phyloP scores from a whole-genome alignment of 148 eudicot species.

The Nepenthes gracilis region DNA sequence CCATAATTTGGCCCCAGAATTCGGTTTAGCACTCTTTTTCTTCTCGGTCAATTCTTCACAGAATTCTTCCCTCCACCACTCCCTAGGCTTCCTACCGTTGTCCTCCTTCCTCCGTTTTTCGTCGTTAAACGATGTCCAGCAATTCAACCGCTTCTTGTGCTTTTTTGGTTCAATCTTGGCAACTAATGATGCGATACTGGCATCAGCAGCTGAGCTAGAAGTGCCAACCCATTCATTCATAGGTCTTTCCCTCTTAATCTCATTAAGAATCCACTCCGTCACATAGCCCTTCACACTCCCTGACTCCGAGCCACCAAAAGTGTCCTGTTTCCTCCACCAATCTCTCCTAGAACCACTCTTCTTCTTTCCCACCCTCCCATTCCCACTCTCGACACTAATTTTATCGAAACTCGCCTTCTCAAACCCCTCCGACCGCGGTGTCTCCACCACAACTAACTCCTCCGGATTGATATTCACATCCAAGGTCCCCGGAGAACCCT shows the following conservation, averaged over 20 bases:
- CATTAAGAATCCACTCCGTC: slow-evolving; percentile 97
- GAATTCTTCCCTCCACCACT: slow-evolving; percentile 98
- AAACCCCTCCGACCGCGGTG: slow-evolving; percentile 40
- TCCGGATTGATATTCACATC: slow-evolving; percentile 12
- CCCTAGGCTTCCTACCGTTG: slow-evolving; percentile 74
- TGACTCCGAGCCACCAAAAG: slow-evolving; percentile 40
- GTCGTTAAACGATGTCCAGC: slow-evolving; percentile 72
- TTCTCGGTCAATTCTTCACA: slow-evolving; percentile 70
- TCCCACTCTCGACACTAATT: slow-evolving; percentile 59
- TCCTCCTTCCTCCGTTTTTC: slow-evolving; percentile 34
- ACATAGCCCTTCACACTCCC: slow-evolving; percentile 85
- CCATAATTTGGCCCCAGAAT: slow-evolving; percentile 47
- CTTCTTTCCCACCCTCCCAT: slow-evolving; percentile 39
- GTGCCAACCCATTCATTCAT: slow-evolving; percentile 36
- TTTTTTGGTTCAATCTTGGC: slow-evolving; percentile 34
- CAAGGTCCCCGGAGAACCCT: slow-evolving; percentile 13
- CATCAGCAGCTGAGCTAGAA: slow-evolving; percentile 10
- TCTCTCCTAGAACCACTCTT: slow-evolving; percentile 50
- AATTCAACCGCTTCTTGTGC: slow-evolving; percentile 49
- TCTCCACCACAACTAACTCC: slow-evolving; percentile 9
- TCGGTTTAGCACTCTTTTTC: slow-evolving; percentile 30
- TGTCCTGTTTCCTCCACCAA: slow-evolving; percentile 98
- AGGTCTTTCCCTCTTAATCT: slow-evolving; percentile 77
- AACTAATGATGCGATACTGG: not conserved
- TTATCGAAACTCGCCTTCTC: slow-evolving; percentile 54